Conservation (phyloP, 1,284 basidiomycete genomes). For the Apiotrichum gamsii region DNA sequence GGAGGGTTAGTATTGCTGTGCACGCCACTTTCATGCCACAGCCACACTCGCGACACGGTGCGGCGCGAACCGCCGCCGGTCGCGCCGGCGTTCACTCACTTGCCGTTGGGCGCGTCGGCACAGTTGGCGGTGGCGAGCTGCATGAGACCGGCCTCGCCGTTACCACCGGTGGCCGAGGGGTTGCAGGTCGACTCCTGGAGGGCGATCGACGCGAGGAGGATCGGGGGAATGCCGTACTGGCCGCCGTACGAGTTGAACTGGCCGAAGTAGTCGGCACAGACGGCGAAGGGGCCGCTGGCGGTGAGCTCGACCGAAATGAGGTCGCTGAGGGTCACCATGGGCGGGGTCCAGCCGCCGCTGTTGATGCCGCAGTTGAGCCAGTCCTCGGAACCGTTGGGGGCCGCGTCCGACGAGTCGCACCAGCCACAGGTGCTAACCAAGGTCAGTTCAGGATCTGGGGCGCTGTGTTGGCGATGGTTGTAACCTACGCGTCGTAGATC, state of each 20-base stretch:
- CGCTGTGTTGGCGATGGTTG: too few species aligned
- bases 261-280: conserved; percentile 56
- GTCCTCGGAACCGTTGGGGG: conserved; percentile 65
- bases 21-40: too few species aligned
- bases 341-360: conserved; percentile 39
- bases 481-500: too few species aligned
- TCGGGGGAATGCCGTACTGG: conserved; percentile 44
- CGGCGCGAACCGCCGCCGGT: neutral
- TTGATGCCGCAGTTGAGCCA: conserved; percentile 73
- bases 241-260: conserved; percentile 60
- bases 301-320: conserved; percentile 53
- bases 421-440: too few species aligned
- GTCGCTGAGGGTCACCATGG: conserved; percentile 53
- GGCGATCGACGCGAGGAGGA: conserved; percentile 74
- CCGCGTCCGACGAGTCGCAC: too few species aligned
- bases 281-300: conserved; percentile 57
- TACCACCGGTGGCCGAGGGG: conserved; percentile 61
- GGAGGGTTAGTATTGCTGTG: neutral
- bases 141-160: conserved; percentile 75
- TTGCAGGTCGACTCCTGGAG: conserved; percentile 75
- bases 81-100: neutral
- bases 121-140: conserved; percentile 78
- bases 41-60: too few species aligned
- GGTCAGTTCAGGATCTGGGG: too few species aligned
- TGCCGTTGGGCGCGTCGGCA: conserved; percentile 55